phyloP scores from a whole-genome alignment of 495 filamentous ascomycete species.

The Amniculicola lignicola region DNA sequence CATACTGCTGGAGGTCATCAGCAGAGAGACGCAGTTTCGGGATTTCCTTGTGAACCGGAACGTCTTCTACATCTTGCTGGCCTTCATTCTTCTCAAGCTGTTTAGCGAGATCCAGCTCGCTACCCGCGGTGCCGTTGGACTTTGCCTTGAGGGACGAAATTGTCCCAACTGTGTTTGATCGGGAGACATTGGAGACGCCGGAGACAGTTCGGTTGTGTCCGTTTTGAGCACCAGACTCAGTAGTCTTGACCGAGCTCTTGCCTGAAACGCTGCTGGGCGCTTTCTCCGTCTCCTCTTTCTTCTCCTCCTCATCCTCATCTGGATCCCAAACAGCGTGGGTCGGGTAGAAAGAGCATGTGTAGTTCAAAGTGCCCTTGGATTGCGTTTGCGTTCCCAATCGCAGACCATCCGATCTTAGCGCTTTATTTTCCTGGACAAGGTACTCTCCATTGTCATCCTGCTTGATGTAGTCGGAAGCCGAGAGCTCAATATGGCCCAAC shows the following conservation, averaged over 20 bases:
- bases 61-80: slow-evolving; percentile 54
- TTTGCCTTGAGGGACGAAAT: slow-evolving; percentile 25
- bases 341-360: slow-evolving; percentile 87
- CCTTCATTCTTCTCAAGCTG: slow-evolving; percentile 49
- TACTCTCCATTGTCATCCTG: slow-evolving; percentile 79
- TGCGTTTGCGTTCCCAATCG: slow-evolving; percentile 62
- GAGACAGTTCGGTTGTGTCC: slow-evolving; percentile 13
- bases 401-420: slow-evolving; percentile 56
- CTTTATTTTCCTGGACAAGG: slow-evolving; percentile 73
- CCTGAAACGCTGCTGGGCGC: background rate
- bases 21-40: slow-evolving; percentile 75
- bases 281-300: slow-evolving; percentile 60
- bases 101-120: slow-evolving; percentile 42
- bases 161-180: slow-evolving; percentile 24
- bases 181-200: slow-evolving; percentile 10
- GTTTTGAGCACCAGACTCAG: background rate
- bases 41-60: slow-evolving; percentile 48
- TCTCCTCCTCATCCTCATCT: slow-evolving; percentile 73
- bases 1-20: slow-evolving; percentile 76
- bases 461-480: slow-evolving; percentile 71
- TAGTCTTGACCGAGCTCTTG: slow-evolving; percentile 27
- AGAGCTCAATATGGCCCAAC: slow-evolving; percentile 73
- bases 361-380: slow-evolving; percentile 77
- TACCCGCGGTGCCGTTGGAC: slow-evolving; percentile 15
- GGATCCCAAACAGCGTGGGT: slow-evolving; percentile 83